phyloP scores from a whole-genome alignment of 495 filamentous ascomycete genomes.

The Staphylotrichum longicolle region DNA sequence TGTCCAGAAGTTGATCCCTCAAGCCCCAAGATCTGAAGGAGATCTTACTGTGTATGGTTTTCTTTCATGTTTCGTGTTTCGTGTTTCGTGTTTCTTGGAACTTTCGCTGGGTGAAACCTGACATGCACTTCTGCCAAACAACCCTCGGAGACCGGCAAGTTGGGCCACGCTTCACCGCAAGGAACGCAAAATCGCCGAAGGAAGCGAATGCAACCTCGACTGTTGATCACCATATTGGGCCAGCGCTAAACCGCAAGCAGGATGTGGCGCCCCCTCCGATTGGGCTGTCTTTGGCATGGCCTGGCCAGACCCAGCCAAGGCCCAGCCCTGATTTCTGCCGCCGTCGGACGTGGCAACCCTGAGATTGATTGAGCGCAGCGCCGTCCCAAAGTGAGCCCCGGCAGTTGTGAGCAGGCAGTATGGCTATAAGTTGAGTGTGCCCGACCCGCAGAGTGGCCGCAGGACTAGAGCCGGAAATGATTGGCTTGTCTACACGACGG shows the following conservation, averaged over 20 bases:
- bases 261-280: not conserved
- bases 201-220: not conserved
- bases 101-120: no score
- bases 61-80: no score
- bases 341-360: not conserved
- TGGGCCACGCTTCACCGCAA: not conserved
- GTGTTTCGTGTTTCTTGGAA: no score
- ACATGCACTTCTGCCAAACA: not conserved
- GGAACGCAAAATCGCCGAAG: not conserved
- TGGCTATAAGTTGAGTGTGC: no score
- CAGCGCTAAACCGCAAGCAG: not conserved
- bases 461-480: no score
- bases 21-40: no score
- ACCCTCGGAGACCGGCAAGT: conserved; percentile 3
- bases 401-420: not conserved
- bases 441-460: no score
- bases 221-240: not conserved
- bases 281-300: not conserved
- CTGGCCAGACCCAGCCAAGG: not conserved
- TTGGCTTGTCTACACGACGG: no score
- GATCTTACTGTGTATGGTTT: no score
- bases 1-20: no score
- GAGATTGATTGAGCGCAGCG: not conserved
- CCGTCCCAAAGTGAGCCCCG: not conserved
- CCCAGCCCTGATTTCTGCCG: not conserved